Conservation (phyloP, 768 basidiomycete genomes). For the Gymnopilus junonius region DNA sequence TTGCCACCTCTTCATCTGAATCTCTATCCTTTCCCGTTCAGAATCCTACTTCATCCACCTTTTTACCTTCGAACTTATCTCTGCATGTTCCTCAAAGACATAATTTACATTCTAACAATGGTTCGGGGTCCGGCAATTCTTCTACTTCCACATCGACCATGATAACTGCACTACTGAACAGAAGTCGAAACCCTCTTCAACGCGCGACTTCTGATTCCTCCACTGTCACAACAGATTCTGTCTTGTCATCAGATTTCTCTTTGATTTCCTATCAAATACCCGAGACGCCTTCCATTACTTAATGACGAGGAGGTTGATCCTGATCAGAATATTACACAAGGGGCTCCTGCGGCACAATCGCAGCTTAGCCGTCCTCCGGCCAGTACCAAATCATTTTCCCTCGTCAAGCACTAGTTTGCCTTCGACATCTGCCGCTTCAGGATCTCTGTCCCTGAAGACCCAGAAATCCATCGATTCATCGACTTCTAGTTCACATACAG, state of each 20-base stretch:
- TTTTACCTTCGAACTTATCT: not conserved
- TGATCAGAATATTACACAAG: not conserved
- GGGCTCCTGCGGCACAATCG: not conserved
- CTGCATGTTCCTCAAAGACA: not conserved
- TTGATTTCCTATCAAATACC: conserved; percentile 26
- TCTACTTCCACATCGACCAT: conserved; percentile 15
- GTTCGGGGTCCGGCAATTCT: not conserved
- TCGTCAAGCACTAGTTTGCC: conserved; percentile 8
- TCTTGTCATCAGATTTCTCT: conserved; percentile 20
- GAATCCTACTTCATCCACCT: conserved; percentile 1
- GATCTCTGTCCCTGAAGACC: conserved; percentile 14
- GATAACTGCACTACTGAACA: conserved; percentile 12
- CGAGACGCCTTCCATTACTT: conserved; percentile 22
- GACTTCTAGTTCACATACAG: not conserved
- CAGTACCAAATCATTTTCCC: not conserved
- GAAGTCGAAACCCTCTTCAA: conserved; percentile 20
- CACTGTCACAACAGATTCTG: conserved; percentile 12
- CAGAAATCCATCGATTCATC: conserved; percentile 15
- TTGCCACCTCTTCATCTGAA: conserved; percentile 9
- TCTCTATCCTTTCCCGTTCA: conserved; percentile 11
- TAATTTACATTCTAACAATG: conserved; percentile 3
- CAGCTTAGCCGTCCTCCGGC: not conserved
- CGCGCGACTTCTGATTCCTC: conserved; percentile 23
- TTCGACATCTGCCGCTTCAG: conserved; percentile 11
- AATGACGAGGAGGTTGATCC: conserved; percentile 17